These are phyloP conservation scores for Melampsora americana DNA, from an alignment of 1,284 basidiomycete genomes.

Conservation along the genomic window DNA sequence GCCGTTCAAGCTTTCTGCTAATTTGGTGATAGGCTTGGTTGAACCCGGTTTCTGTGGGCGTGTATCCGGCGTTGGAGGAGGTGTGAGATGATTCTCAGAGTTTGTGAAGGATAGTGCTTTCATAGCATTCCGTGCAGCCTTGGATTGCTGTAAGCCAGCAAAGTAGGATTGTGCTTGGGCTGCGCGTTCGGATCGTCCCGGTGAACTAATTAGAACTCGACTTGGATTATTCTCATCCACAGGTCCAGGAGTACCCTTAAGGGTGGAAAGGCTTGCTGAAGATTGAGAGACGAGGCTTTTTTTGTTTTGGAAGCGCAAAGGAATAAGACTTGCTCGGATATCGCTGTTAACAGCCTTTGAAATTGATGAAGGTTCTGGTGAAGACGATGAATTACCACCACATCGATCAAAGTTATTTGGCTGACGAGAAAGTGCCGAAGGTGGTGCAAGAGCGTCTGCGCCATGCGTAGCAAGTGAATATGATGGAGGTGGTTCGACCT, in stretches of 20 bases:
- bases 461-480: constrained; percentile 14
- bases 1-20: not conserved
- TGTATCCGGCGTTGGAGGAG: constrained; percentile 21
- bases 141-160: not conserved
- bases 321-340: not conserved
- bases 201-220: too few species aligned
- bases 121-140: not conserved
- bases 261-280: not conserved
- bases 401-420: not conserved
- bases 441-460: constrained; percentile 2
- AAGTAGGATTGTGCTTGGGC: not conserved
- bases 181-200: too few species aligned
- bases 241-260: too few species aligned
- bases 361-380: not conserved
- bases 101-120: not conserved
- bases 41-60: constrained; percentile 11
- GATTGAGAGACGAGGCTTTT: not conserved
- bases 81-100: constrained; percentile 6
- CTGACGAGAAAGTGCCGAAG: constrained; percentile 11
- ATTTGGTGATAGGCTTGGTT: not conserved
- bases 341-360: not conserved
- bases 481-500: not conserved
- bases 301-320: not conserved
- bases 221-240: too few species aligned
- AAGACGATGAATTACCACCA: constrained; percentile 2